Percentiles rank a stretch among this genome's conserved stretches.
Evolutionary conservation across 768 basidiomycete species (phyloP).

Genomic region (Thelephora ganbajun): DNA sequence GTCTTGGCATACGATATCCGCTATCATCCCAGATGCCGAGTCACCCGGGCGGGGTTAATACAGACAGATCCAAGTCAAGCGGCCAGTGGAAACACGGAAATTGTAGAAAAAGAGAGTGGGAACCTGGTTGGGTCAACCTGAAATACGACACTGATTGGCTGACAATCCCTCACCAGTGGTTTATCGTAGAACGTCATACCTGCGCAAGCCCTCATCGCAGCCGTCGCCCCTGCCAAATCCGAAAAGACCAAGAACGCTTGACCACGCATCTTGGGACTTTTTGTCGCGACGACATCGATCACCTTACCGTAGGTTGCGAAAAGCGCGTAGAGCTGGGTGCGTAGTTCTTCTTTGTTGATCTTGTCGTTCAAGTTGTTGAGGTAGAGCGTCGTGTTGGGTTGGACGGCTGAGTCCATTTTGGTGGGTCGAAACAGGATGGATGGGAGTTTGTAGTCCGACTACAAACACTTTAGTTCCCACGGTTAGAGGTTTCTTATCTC

Average conservation of each 20-base stretch:
- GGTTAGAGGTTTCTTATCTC: too few species aligned
- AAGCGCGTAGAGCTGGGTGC: conserved; percentile 67
- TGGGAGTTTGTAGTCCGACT: conserved; percentile 14
- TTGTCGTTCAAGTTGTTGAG: conserved; percentile 90
- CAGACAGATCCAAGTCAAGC: conserved; percentile 15
- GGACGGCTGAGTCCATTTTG: conserved; percentile 26
- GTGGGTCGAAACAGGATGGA: conserved; percentile 19
- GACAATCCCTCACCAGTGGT: conserved; percentile 49
- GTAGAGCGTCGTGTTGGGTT: conserved; percentile 83
- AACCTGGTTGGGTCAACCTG: conserved; percentile 2
- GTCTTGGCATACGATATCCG: conserved; percentile 84
- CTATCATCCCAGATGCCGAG: conserved; percentile 23
- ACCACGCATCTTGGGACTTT: conserved; percentile 74
- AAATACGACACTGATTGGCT: conserved; percentile 7
- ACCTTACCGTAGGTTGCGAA: conserved; percentile 91
- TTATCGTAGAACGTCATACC: conserved; percentile 92
- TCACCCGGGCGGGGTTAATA: conserved; percentile 7
- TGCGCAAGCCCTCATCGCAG: conserved; percentile 85
- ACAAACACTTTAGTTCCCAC: background rate
- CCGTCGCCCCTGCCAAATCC: conserved; percentile 81
- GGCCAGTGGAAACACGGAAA: background rate
- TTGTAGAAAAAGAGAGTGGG: conserved; percentile 3
- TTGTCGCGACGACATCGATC: conserved; percentile 86
- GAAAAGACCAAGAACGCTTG: conserved; percentile 95
- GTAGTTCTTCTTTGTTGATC: conserved; percentile 83